Evolutionary conservation across 352 stramenopile genomes (phyloP).

Genomic region (Elongisporangium prolatum): DNA sequence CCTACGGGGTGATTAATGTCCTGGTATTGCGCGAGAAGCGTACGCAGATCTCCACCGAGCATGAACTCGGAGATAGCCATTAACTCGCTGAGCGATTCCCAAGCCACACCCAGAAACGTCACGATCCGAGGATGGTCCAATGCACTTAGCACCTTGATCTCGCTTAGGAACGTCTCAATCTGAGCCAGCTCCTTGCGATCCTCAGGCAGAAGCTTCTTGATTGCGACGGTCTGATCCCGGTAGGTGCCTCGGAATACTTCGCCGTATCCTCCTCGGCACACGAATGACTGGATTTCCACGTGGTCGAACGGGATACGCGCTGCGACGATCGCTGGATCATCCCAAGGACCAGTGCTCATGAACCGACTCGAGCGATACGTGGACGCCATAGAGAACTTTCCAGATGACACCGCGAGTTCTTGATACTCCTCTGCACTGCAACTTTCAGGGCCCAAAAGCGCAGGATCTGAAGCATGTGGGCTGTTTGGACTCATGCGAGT

Average conservation of each 20-base stretch:
- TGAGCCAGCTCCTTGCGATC: slow-evolving; percentile 31
- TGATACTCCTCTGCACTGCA: not conserved
- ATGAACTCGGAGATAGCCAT: slow-evolving; percentile 57
- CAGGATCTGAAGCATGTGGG: not conserved
- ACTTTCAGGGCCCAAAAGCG: not conserved
- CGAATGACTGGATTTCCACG: slow-evolving; percentile 23
- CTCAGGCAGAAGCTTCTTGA: slow-evolving; percentile 37
- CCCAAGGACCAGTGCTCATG: slow-evolving; percentile 19
- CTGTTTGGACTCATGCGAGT: too few relatives aligned
- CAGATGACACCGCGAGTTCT: not conserved
- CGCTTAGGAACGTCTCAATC: slow-evolving; percentile 33
- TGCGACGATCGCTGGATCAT: slow-evolving; percentile 30
- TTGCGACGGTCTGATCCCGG: slow-evolving; percentile 23
- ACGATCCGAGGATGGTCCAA: slow-evolving; percentile 52
- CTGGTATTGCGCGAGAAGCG: slow-evolving; percentile 24
- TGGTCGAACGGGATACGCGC: slow-evolving; percentile 32
- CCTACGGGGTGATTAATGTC: slow-evolving; percentile 9
- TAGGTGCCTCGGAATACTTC: slow-evolving; percentile 34
- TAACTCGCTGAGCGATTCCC: slow-evolving; percentile 43
- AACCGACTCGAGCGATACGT: slow-evolving; percentile 4
- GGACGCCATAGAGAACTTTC: not conserved
- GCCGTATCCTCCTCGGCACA: slow-evolving; percentile 29
- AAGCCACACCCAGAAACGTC: slow-evolving; percentile 47
- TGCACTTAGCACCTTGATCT: slow-evolving; percentile 35
- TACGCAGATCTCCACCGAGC: slow-evolving; percentile 40